Evolutionary conservation across 176 grass and related monocot species (phyloP).

Genomic region (Phoenix dactylifera): DNA sequence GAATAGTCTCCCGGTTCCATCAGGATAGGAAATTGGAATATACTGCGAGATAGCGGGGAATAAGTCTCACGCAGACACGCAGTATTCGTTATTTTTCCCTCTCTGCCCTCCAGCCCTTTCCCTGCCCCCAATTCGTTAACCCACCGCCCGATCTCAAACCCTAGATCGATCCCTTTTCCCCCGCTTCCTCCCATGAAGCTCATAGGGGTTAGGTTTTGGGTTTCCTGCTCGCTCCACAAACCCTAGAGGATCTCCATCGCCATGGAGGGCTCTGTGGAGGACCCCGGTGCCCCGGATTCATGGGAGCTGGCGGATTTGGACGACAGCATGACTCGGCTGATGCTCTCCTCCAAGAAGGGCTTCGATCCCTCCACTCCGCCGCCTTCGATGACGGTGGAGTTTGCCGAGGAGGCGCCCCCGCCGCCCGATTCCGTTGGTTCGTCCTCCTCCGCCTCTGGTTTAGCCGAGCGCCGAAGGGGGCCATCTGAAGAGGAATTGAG

Average conservation of each 20-base stretch:
- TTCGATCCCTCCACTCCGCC: neutral
- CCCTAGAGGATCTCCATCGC: constrained; percentile 10
- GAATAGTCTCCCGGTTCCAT: too few relatives aligned
- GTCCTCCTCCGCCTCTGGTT: constrained; percentile 11
- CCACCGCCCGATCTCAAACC: too few relatives aligned
- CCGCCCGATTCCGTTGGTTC: neutral
- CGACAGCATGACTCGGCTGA: constrained; percentile 55
- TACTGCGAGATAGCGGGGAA: too few relatives aligned
- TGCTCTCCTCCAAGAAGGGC: constrained; percentile 41
- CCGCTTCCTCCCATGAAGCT: constrained; percentile 1
- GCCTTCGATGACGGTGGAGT: too few relatives aligned
- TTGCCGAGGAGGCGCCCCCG: neutral
- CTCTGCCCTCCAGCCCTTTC: too few relatives aligned
- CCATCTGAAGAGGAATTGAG: constrained; percentile 21
- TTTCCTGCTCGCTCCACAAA: constrained; percentile 10
- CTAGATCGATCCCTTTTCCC: too few relatives aligned
- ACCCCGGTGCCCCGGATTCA: constrained; percentile 48
- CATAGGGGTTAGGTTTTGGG: neutral
- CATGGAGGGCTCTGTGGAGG: constrained; percentile 15
- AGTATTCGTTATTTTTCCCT: too few relatives aligned
- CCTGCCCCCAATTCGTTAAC: too few relatives aligned
- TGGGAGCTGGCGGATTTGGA: constrained; percentile 95
- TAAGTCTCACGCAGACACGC: too few relatives aligned
- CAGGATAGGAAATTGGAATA: too few relatives aligned
- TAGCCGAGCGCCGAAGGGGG: constrained; percentile 27